phyloP scores from a whole-genome alignment of 352 stramenopile species.

The Pythium monospermum region DNA sequence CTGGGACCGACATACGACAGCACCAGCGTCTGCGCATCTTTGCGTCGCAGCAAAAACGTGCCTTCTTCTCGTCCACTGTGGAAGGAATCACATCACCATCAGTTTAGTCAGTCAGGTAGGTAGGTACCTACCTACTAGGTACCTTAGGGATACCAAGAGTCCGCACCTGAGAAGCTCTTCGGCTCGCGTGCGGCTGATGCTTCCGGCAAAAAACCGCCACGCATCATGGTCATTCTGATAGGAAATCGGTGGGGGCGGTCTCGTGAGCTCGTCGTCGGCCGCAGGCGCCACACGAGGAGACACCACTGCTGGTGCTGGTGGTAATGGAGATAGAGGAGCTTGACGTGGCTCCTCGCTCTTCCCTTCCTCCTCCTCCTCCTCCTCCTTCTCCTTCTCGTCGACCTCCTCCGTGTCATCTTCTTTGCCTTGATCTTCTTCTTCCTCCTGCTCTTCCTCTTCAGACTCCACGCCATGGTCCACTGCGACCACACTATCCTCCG shows the following conservation, averaged over 20 bases:
- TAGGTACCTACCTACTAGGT: background rate
- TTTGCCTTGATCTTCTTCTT: constrained; percentile 15
- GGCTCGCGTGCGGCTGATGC: constrained; percentile 57
- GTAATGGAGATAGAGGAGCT: background rate
- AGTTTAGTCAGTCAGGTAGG: background rate
- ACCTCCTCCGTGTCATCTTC: background rate
- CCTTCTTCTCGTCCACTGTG: constrained; percentile 47
- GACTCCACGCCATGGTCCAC: background rate
- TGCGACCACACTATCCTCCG: constrained; percentile 65
- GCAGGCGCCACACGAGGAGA: background rate
- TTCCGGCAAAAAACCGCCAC: constrained; percentile 79
- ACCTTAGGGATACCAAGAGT: background rate
- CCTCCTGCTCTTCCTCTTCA: constrained; percentile 39
- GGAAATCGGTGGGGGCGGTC: constrained; percentile 17
- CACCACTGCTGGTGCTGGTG: background rate
- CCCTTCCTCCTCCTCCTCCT: constrained; percentile 11
- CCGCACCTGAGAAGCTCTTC: constrained; percentile 66
- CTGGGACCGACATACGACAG: constrained; percentile 66
- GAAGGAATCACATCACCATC: background rate
- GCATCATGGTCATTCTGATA: constrained; percentile 51
- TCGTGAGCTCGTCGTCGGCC: background rate
- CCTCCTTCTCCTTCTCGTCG: background rate
- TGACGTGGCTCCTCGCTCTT: background rate
- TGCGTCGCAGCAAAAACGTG: constrained; percentile 75
- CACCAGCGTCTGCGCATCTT: constrained; percentile 75